Evolutionary conservation across 139 green algal genomes (phyloP), one percentile per base, ranked within the genome.

Genomic region (Ettlia oleoabundans): DNA sequence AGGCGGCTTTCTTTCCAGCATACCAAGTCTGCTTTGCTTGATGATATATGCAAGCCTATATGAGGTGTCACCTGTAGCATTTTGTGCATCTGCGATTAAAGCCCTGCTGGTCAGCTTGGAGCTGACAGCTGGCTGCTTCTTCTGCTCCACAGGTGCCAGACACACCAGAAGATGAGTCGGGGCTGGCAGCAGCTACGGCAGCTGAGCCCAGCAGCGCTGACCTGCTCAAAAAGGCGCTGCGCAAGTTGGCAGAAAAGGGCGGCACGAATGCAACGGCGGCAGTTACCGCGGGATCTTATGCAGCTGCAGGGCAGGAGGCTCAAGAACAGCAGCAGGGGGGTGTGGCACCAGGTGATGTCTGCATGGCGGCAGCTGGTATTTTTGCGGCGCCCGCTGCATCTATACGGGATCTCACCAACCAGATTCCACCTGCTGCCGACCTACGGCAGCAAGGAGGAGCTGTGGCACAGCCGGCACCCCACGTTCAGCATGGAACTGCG

Each of bases 101-200:
- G 1, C 52, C 22, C 41, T 53, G 37, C 35, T 52, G 26, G 51
- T 37, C 22, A 4, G 15, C n/a, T n/a, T n/a, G n/a, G n/a, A n/a
- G 5, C 3, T 18, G 67, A 15, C 3, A 28, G 38, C 40, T 13
- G 30, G 13, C 67, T 38, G 3, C 8, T 40, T 58, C 3, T 13
- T 3, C 32, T 24, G 15, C 37, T 42, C 40, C 7, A 52, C 73
- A 80, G 73, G 77, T 82, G 1, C 77, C 77, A 35, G 77, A 82
- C 43, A 82, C 77, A 4, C 77, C 77, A 3, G 77, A 82, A 33
- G 77, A 82, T 24, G 61, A 81, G 26, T 19, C 15, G 0, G 58
- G 40, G 24, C 61, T 53, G n/a, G n/a, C n/a, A 30, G 53, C 10
- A 4, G 76, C 30, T 22, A 33, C 74, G 13, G 37, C 22, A 18